Conservation (phyloP, 2,329 filamentous ascomycete genomes). For the Trichophyton mentagrophytes region DNA sequence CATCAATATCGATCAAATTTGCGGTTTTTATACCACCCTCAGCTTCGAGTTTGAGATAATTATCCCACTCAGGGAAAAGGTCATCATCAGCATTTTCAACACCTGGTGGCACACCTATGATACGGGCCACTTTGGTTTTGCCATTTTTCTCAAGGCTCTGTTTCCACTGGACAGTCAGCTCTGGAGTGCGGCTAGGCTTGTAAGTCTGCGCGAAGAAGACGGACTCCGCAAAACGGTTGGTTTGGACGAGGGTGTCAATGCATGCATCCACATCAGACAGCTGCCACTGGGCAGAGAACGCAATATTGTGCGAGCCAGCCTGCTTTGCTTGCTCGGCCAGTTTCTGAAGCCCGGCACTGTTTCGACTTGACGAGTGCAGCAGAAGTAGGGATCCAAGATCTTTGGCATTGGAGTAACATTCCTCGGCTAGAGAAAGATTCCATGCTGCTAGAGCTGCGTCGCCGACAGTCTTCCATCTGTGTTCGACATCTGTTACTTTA, state of each 20-base stretch:
- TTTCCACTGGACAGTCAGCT: slow-evolving; percentile 69
- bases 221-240: slow-evolving; percentile 69
- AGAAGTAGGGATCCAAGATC: slow-evolving; percentile 82
- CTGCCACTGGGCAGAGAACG: slow-evolving; percentile 83
- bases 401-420: slow-evolving; percentile 84
- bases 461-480: slow-evolving; percentile 97
- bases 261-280: slow-evolving; percentile 71
- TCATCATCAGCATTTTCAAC: slow-evolving; percentile 55
- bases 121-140: slow-evolving; percentile 71
- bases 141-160: slow-evolving; percentile 67
- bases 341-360: slow-evolving; percentile 58
- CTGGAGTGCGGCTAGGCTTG: slow-evolving; percentile 62
- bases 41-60: slow-evolving; percentile 69
- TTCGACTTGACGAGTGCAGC: slow-evolving; percentile 73
- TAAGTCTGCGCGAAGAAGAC: slow-evolving; percentile 92
- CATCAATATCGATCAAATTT: slow-evolving; percentile 31
- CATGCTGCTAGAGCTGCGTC: slow-evolving; percentile 77
- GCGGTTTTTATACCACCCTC: slow-evolving; percentile 42
- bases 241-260: slow-evolving; percentile 64
- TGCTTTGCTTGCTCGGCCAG: slow-evolving; percentile 64
- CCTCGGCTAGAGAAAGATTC: slow-evolving; percentile 77
- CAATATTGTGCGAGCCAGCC: slow-evolving; percentile 76
- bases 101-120: slow-evolving; percentile 68
- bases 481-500: slow-evolving; percentile 69
- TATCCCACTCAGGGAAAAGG: slow-evolving; percentile 92